Conservation (phyloP, 2,329 filamentous ascomycete genomes). For the Trichoderma sp. region DNA sequence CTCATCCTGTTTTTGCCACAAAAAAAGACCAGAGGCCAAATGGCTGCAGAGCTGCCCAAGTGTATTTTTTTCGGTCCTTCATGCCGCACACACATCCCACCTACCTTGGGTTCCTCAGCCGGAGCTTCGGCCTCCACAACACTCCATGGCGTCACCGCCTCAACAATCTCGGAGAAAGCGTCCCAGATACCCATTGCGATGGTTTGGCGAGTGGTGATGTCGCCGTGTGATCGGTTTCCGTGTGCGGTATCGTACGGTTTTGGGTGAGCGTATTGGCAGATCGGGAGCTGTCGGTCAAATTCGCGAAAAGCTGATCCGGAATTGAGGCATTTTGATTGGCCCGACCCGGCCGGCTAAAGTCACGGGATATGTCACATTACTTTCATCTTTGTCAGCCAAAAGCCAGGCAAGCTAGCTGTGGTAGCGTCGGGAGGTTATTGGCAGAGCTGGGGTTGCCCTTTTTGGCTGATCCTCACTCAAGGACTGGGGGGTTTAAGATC, state of each 20-base stretch:
- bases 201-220: conserved; percentile 32
- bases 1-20: neutral
- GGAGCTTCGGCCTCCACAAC: conserved; percentile 65
- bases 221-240: conserved; percentile 40
- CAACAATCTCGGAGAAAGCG: conserved; percentile 60
- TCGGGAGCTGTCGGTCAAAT: conserved; percentile 43
- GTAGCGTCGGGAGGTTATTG: conserved; percentile 9
- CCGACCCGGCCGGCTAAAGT: conserved; percentile 21
- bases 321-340: conserved; percentile 51
- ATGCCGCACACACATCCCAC: conserved; percentile 21
- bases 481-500: conserved; percentile 9
- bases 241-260: conserved; percentile 33
- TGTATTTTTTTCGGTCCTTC: neutral
- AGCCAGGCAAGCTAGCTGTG: neutral
- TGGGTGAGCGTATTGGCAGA: conserved; percentile 33
- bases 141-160: conserved; percentile 64
- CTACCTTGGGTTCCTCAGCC: conserved; percentile 61
- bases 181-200: conserved; percentile 66
- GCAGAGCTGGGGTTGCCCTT: conserved; percentile 16
- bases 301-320: conserved; percentile 46
- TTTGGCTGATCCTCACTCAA: conserved; percentile 14
- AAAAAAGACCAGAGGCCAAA: neutral
- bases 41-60: conserved; percentile 15
- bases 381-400: neutral
- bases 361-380: conserved; percentile 29